phyloP scores from a whole-genome alignment of 2,329 filamentous ascomycete species.

The Emmonsia crescens region DNA sequence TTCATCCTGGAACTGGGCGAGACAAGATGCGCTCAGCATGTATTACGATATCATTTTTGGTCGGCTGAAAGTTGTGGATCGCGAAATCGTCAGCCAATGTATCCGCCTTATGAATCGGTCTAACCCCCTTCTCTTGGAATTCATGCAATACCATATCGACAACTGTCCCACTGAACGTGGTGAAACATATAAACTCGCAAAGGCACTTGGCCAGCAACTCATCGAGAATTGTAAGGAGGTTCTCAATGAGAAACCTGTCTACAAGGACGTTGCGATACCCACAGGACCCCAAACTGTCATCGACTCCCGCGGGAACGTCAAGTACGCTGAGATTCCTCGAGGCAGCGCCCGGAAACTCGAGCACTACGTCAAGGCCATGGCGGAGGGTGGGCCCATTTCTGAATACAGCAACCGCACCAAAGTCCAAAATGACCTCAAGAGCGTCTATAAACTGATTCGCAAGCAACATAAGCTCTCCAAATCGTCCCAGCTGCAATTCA shows the following conservation, averaged over 20 bases:
- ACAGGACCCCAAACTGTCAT: conserved; percentile 90
- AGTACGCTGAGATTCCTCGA: conserved; percentile 78
- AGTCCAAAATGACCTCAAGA: conserved; percentile 88
- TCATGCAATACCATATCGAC: conserved; percentile 99
- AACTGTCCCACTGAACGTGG: conserved; percentile 94
- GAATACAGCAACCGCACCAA: conserved; percentile 98
- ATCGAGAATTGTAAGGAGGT: conserved; percentile 98
- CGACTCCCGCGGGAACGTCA: conserved; percentile 81
- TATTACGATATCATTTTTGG: conserved; percentile 99
- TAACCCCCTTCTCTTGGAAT: conserved; percentile 88
- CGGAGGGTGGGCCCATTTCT: conserved; percentile 93
- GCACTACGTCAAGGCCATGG: conserved; percentile 98
- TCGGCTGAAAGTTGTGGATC: conserved; percentile 80
- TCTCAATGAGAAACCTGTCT: conserved; percentile 69
- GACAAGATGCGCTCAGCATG: conserved; percentile 95
- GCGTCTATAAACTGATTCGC: conserved; percentile 96
- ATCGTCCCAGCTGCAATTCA: conserved; percentile 91
- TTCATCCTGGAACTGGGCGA: conserved; percentile 98
- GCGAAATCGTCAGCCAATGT: conserved; percentile 96
- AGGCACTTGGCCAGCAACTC: conserved; percentile 82
- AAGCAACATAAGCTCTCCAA: conserved; percentile 97
- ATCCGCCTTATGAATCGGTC: conserved; percentile 99
- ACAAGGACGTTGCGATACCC: conserved; percentile 89
- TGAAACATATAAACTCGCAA: conserved; percentile 95
- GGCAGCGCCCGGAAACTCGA: conserved; percentile 91